These are phyloP conservation scores for Trichoderma cornu-damae DNA, from an alignment of 2,329 filamentous ascomycete genomes.

Conservation along the genomic window DNA sequence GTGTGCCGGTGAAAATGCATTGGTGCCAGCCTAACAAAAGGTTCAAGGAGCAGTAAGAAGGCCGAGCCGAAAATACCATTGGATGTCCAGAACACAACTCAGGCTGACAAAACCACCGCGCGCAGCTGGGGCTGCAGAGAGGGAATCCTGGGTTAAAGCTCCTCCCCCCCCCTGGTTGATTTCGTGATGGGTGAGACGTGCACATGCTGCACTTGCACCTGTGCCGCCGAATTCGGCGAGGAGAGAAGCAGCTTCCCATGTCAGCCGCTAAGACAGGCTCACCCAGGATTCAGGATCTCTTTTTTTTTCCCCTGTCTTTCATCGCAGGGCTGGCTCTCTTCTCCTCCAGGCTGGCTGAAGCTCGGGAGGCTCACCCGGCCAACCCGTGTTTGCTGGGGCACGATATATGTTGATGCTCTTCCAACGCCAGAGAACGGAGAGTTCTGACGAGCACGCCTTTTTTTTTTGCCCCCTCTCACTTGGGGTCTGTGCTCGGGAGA, in stretches of 20 bases:
- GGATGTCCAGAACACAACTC: not conserved
- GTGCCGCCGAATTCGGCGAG: constrained; percentile 14
- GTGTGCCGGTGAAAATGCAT: not conserved
- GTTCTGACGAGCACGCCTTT: not conserved
- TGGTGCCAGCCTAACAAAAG: constrained; percentile 4
- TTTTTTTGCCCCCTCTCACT: not conserved
- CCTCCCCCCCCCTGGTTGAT: not conserved
- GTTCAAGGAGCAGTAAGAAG: not conserved
- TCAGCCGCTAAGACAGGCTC: constrained; percentile 10
- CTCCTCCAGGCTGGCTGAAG: not conserved
- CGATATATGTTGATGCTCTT: not conserved
- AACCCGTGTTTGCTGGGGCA: not conserved
- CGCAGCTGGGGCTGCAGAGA: constrained; percentile 7
- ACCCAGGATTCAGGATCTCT: constrained; percentile 8
- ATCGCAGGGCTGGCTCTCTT: not conserved
- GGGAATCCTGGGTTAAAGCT: not conserved
- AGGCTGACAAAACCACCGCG: constrained; percentile 5
- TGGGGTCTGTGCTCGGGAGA: not conserved
- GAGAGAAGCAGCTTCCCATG: constrained; percentile 12
- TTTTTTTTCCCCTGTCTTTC: not conserved
- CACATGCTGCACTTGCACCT: constrained; percentile 1
- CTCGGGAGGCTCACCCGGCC: constrained; percentile 4
- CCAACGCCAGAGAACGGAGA: not conserved
- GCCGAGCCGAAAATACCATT: not conserved
- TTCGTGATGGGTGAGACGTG: constrained; percentile 7